phyloP scores from a whole-genome alignment of 768 basidiomycete species.

The Leccinum subgranulosum region DNA sequence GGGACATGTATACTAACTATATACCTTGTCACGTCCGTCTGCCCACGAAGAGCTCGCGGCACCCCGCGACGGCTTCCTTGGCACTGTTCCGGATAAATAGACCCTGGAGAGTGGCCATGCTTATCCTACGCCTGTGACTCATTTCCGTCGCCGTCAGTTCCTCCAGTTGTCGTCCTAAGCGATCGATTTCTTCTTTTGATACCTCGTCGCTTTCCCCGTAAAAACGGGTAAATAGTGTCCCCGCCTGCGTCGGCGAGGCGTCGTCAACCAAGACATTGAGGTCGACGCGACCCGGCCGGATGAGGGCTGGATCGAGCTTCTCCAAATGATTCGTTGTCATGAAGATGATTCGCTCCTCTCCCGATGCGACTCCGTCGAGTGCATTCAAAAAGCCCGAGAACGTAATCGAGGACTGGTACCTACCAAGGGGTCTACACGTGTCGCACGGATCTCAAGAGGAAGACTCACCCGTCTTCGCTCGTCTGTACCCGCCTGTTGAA shows the following conservation, averaged over 20 bases:
- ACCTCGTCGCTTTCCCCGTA: slow-evolving; percentile 54
- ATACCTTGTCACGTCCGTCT: slow-evolving; percentile 27
- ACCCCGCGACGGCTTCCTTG: slow-evolving; percentile 50
- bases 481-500: slow-evolving; percentile 92
- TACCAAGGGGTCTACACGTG: slow-evolving; percentile 30
- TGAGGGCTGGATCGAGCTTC: slow-evolving; percentile 87
- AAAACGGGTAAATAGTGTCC: slow-evolving; percentile 76
- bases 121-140: slow-evolving; percentile 56
- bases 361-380: slow-evolving; percentile 95
- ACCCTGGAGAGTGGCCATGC: slow-evolving; percentile 97
- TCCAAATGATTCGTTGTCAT: slow-evolving; percentile 98
- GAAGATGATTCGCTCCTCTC: slow-evolving; percentile 97
- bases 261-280: slow-evolving; percentile 81
- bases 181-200: slow-evolving; percentile 36
- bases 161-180: slow-evolving; percentile 52
- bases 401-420: slow-evolving; percentile 92
- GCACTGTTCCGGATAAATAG: slow-evolving; percentile 81
- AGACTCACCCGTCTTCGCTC: slow-evolving; percentile 82
- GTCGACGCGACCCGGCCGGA: slow-evolving; percentile 95
- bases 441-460: background rate
- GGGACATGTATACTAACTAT: slow-evolving; percentile 8
- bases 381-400: slow-evolving; percentile 98
- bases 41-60: slow-evolving; percentile 40
- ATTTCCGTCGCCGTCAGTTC: slow-evolving; percentile 52
- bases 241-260: slow-evolving; percentile 78